Base-by-base conservation (phyloP, 352 stramenopile species). In the Globisporangium irregulare region DNA sequence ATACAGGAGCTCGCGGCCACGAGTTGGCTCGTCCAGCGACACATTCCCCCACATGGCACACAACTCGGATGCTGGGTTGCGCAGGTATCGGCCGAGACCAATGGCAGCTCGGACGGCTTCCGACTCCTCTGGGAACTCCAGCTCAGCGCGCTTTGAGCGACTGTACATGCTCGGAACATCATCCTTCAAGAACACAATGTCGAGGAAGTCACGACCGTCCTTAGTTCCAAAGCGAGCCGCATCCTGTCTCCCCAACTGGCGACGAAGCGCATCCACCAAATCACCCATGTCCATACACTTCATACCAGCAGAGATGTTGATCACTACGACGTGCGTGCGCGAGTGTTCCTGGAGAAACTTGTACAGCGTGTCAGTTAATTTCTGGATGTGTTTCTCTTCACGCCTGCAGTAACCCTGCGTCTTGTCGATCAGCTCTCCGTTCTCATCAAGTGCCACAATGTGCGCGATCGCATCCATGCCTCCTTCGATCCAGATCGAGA, bases 251-350 rank as follows among this genome's bases (percentile, higher is more conserved):
- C 84, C 83, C 3, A 96, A 70, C 67, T 95, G 76, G 48, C 85
- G 85, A 43, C 89, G 87, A 24, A 94, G 79, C 24, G 86, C 84
- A 77, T 95, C 87, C 29, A 96, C 89, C 14, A 96, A 77, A 24
- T 91, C 87, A 74, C 89, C 89, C 83, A 96, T 91, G 62, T 96
- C 89, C 83, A 96, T 93, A 61, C 87, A 94, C 70, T 96, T 96
- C 77, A 92, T 91, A 20, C 89, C 87, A 1, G 84, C 89, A n/a
- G 86, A 94, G 20, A 94, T 84, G 75, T 96, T 96, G 69, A 96
- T 92, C 22, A 95, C 89, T 34, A 96, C 87, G 0, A 93, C 89
- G 64, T 94, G 80, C 10, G 86, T 94, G 69, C 80, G 76, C 9
- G 82, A 80, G 71, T 96, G 84, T 36, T 96, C 89, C 56, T 89